A percentile compares a stretch with the other conserved stretches of the same genome.
These are phyloP conservation scores for Kurtzmaniella quercitrusa DNA, from an alignment of 1,139 yeast genomes.

Conservation along the genomic window DNA sequence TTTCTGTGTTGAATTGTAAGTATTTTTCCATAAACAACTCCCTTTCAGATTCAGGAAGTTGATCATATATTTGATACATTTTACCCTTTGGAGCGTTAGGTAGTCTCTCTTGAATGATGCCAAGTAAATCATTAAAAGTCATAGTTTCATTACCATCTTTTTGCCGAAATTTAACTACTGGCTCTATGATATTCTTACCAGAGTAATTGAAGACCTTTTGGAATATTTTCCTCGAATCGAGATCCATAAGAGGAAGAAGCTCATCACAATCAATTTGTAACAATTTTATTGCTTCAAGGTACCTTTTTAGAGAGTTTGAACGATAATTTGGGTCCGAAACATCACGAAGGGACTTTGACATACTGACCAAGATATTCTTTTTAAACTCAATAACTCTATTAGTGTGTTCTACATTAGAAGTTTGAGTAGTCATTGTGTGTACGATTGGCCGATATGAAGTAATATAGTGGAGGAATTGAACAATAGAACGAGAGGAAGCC, in stretches of 20 bases:
- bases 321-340: neutral
- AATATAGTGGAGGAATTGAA: neutral
- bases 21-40: constrained; percentile 22
- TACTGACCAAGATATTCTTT: neutral
- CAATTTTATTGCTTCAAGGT: neutral
- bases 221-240: neutral
- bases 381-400: neutral
- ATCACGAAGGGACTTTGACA: neutral
- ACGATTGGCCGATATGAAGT: neutral
- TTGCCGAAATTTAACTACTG: neutral
- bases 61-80: constrained; percentile 17
- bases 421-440: neutral
- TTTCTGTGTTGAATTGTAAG: constrained; percentile 17
- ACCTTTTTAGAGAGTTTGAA: neutral
- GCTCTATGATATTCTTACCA: neutral
- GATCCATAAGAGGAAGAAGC: neutral
- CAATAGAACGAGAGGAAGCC: neutral
- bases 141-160: neutral
- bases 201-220: neutral
- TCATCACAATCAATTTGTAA: neutral
- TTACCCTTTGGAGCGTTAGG: neutral
- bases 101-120: neutral
- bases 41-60: constrained; percentile 9
- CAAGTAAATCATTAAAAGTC: neutral
- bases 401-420: neutral